Percentiles rank a stretch among this genome's conserved stretches.
These are phyloP conservation scores for Lepidopterella palustris DNA, from an alignment of 495 filamentous ascomycete species.

Conservation along the genomic window DNA sequence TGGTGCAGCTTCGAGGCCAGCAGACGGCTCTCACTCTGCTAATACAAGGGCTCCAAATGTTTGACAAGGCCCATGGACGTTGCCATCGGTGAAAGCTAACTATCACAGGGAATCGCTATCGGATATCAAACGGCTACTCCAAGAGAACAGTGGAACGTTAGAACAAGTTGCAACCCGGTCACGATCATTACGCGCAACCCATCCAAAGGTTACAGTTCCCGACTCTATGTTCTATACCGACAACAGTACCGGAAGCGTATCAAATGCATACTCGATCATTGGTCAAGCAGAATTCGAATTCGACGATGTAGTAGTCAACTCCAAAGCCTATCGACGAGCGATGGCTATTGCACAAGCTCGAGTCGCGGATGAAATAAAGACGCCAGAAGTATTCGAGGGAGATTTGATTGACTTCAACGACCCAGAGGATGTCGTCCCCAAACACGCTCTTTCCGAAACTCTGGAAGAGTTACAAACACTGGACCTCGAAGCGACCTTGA, in stretches of 20 bases:
- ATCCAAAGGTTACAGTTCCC: background rate
- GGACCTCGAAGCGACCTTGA: background rate
- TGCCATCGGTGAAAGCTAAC: background rate
- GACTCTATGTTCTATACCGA: background rate
- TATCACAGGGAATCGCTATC: background rate
- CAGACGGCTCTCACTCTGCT: background rate
- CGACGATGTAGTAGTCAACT: background rate
- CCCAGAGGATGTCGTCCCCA: background rate
- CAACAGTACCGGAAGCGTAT: background rate
- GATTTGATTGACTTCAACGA: background rate
- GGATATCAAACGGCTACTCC: background rate
- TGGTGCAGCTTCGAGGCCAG: background rate
- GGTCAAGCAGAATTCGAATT: background rate
- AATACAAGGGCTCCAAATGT: background rate
- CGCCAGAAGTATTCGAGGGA: background rate
- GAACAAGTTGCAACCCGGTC: background rate
- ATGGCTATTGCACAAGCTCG: background rate
- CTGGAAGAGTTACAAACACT: background rate
- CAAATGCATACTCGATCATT: background rate
- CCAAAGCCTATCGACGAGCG: background rate
- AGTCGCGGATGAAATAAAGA: background rate
- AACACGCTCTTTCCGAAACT: background rate
- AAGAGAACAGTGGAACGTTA: background rate
- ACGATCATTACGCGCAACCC: background rate
- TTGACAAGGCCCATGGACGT: background rate